Evolutionary conservation across 1,284 basidiomycete species (phyloP).

Genomic region (Anthracocystis setariae): DNA sequence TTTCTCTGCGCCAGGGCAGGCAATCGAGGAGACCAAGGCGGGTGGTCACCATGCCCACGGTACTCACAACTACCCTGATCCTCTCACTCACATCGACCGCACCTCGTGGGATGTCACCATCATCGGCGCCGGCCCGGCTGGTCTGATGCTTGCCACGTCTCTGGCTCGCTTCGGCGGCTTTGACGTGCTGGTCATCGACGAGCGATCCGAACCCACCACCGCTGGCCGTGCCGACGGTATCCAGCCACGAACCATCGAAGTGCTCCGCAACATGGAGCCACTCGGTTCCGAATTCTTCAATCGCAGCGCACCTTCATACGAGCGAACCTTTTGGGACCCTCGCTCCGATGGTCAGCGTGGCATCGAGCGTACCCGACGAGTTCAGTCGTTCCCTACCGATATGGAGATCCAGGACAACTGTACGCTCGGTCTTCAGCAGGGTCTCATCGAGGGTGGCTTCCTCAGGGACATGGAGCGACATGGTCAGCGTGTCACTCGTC

Average conservation of each 20-base stretch:
- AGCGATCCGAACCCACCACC: constrained; percentile 68
- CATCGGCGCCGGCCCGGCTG: constrained; percentile 64
- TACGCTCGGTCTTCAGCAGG: constrained; percentile 69
- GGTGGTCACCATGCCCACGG: constrained; percentile 57
- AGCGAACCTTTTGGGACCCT: constrained; percentile 69
- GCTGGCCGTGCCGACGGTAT: constrained; percentile 69
- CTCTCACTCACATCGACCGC: constrained; percentile 53
- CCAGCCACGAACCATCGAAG: constrained; percentile 73
- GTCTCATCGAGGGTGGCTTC: constrained; percentile 68
- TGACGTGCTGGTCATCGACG: constrained; percentile 63
- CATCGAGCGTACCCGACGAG: constrained; percentile 67
- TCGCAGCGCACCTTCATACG: constrained; percentile 66
- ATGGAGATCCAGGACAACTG: constrained; percentile 70
- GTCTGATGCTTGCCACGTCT: constrained; percentile 61
- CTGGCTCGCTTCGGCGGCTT: constrained; percentile 63
- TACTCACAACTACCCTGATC: constrained; percentile 58
- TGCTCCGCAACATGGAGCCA: constrained; percentile 71
- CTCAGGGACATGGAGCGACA: constrained; percentile 68
- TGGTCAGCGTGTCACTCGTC: constrained; percentile 64
- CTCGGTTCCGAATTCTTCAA: constrained; percentile 63
- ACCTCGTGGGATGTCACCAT: constrained; percentile 60
- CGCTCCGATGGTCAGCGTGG: constrained; percentile 60
- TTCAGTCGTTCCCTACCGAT: constrained; percentile 69
- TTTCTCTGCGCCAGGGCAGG: constrained; percentile 44
- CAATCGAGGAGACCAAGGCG: constrained; percentile 50